Conservation (phyloP, 1,139 yeast species). For the Suhomyces kunorum region DNA sequence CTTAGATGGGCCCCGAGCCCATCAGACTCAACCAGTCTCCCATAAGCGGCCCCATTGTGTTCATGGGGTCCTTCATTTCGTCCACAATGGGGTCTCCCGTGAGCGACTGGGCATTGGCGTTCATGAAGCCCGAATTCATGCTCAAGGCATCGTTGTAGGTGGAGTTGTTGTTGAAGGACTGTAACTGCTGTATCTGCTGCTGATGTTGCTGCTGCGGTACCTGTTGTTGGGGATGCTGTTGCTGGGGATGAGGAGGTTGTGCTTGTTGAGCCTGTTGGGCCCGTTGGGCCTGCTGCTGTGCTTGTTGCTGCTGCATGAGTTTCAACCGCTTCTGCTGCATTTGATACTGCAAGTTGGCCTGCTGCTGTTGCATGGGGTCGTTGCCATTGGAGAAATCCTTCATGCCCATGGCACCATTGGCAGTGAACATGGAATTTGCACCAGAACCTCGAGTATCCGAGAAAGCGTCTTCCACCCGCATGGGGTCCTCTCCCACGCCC, state of each 20-base stretch:
- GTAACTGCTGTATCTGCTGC: not conserved
- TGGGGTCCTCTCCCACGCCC: conserved; percentile 4
- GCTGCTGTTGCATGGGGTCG: conserved; percentile 10
- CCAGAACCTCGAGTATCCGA: conserved; percentile 1
- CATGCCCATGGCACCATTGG: conserved; percentile 4
- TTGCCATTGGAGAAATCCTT: not conserved
- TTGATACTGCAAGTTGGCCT: conserved; percentile 18
- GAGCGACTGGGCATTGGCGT: conserved; percentile 1
- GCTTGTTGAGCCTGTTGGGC: conserved; percentile 4
- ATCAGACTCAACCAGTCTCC: conserved; percentile 40
- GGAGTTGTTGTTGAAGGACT: not conserved
- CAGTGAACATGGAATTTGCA: conserved; percentile 2
- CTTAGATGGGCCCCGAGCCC: conserved; percentile 27
- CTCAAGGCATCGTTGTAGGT: not conserved
- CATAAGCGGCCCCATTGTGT: conserved; percentile 14
- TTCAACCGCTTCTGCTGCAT: conserved; percentile 20
- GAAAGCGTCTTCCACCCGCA: not conserved
- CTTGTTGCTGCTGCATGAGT: conserved; percentile 15
- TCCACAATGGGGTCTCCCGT: conserved; percentile 1
- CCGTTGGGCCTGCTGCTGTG: conserved; percentile 3
- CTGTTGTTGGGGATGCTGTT: conserved; percentile 2
- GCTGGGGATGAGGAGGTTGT: conserved; percentile 2
- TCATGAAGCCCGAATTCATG: conserved; percentile 2
- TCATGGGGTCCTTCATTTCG: conserved; percentile 7
- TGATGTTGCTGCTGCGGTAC: conserved; percentile 1